Conservation (phyloP, 2,329 filamentous ascomycete species). For the Botrytis pseudocinerea region DNA sequence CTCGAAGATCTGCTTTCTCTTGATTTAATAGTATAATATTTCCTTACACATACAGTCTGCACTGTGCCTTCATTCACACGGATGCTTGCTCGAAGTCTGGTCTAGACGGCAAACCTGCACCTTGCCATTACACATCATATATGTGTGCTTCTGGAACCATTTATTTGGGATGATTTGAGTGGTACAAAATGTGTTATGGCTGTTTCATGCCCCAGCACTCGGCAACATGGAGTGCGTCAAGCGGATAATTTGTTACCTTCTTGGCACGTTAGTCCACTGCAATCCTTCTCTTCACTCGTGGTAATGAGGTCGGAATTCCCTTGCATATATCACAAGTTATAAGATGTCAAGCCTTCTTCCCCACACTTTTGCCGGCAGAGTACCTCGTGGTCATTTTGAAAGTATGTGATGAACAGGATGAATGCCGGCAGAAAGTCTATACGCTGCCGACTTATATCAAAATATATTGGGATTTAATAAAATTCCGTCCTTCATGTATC, state of each 20-base stretch:
- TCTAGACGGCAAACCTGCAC: background rate
- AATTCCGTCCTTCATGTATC: conserved; percentile 23
- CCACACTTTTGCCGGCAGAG: conserved; percentile 18
- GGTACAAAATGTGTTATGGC: conserved; percentile 7
- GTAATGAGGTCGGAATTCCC: background rate
- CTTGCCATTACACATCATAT: background rate
- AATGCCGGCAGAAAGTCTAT: conserved; percentile 19
- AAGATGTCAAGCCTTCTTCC: conserved; percentile 18
- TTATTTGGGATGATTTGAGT: conserved; percentile 5
- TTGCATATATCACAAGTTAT: conserved; percentile 16
- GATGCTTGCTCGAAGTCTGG: background rate
- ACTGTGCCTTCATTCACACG: background rate
- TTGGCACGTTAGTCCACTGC: background rate
- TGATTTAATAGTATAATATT: background rate
- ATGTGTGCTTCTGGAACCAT: background rate
- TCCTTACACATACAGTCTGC: background rate
- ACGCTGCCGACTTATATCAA: conserved; percentile 25
- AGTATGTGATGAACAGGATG: conserved; percentile 17
- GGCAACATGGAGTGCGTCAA: conserved; percentile 9
- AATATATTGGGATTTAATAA: conserved; percentile 28
- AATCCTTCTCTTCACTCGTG: conserved; percentile 13
- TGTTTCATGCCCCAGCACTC: conserved; percentile 16
- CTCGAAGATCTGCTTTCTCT: background rate
- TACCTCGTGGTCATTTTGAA: conserved; percentile 17
- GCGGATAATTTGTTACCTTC: conserved; percentile 16